Percentiles rank a stretch among this genome's conserved stretches.
These are phyloP conservation scores for Croton setiger DNA, from an alignment of 441 rosid species.

Conservation along the genomic window DNA sequence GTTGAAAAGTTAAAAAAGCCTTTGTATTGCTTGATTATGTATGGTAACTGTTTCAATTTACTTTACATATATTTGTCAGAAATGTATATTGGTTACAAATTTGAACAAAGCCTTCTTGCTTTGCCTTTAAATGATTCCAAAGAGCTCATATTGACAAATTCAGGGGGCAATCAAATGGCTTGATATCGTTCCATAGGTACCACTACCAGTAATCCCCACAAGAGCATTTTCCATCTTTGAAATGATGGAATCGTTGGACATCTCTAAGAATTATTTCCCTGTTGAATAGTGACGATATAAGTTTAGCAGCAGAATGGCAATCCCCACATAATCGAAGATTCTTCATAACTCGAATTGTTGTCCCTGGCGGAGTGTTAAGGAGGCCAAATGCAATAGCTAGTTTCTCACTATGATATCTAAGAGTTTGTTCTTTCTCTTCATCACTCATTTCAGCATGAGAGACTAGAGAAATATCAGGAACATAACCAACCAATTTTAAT, in stretches of 20 bases:
- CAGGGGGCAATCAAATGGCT: neutral
- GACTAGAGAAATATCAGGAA: slow-evolving; percentile 60
- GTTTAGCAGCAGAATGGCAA: slow-evolving; percentile 63
- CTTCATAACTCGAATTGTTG: slow-evolving; percentile 56
- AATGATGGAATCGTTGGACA: slow-evolving; percentile 70
- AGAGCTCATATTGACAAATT: neutral
- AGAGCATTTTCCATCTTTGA: slow-evolving; percentile 60
- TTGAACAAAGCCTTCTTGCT: neutral
- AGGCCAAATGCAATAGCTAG: slow-evolving; percentile 66
- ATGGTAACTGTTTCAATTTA: too few species aligned
- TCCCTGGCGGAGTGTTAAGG: slow-evolving; percentile 51
- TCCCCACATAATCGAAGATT: slow-evolving; percentile 73
- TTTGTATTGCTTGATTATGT: too few species aligned
- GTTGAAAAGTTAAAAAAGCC: too few species aligned
- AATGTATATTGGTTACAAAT: neutral
- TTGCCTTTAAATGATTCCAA: neutral
- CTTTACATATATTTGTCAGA: too few species aligned
- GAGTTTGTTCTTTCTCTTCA: slow-evolving; percentile 60
- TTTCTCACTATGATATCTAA: slow-evolving; percentile 74
- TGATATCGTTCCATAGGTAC: neutral
- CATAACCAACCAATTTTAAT: slow-evolving; percentile 66
- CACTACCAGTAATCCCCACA: slow-evolving; percentile 71
- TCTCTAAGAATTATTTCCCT: slow-evolving; percentile 69
- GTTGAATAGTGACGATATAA: slow-evolving; percentile 42
- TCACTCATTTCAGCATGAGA: slow-evolving; percentile 49